These are phyloP conservation scores for Torrubiellomyces zombiae DNA, from an alignment of 2,329 filamentous ascomycete genomes.

Conservation along the genomic window DNA sequence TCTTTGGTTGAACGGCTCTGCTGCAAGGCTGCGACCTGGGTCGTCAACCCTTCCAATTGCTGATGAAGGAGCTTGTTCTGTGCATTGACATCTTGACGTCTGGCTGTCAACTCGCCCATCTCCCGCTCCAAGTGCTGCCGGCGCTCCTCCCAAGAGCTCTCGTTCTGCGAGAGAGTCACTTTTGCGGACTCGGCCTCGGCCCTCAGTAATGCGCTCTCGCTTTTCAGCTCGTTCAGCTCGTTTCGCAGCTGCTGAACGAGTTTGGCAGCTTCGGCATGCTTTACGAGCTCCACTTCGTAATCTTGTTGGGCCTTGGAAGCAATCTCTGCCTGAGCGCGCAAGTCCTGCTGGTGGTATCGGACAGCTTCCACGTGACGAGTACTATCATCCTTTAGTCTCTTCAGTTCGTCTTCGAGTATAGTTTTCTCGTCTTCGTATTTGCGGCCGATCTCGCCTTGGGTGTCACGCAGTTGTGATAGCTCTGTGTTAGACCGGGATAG, in stretches of 20 bases:
- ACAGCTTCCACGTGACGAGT: constrained; percentile 65
- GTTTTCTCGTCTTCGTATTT: constrained; percentile 70
- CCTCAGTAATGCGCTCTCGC: constrained; percentile 55
- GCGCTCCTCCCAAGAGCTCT: constrained; percentile 77
- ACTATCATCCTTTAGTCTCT: constrained; percentile 67
- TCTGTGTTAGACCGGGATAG: constrained; percentile 69
- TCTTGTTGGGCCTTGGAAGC: constrained; percentile 85
- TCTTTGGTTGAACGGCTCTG: constrained; percentile 44
- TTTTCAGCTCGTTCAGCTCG: constrained; percentile 70
- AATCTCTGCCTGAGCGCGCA: constrained; percentile 86
- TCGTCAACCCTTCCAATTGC: constrained; percentile 68
- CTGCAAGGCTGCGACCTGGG: constrained; percentile 66
- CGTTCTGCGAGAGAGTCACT: constrained; percentile 59
- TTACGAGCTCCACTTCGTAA: constrained; percentile 86
- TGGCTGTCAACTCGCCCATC: constrained; percentile 57
- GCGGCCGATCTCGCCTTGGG: constrained; percentile 57
- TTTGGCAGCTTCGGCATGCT: constrained; percentile 90
- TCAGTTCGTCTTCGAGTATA: constrained; percentile 61
- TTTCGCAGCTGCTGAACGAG: constrained; percentile 60
- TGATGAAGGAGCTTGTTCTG: constrained; percentile 86
- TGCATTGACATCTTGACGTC: constrained; percentile 68
- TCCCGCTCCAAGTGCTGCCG: constrained; percentile 71
- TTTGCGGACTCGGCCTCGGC: constrained; percentile 78
- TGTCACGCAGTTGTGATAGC: constrained; percentile 61
- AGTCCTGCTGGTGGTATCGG: constrained; percentile 75